Base-by-base conservation (phyloP, 1,284 basidiomycete species). In the Trichosporon coremiiforme region DNA sequence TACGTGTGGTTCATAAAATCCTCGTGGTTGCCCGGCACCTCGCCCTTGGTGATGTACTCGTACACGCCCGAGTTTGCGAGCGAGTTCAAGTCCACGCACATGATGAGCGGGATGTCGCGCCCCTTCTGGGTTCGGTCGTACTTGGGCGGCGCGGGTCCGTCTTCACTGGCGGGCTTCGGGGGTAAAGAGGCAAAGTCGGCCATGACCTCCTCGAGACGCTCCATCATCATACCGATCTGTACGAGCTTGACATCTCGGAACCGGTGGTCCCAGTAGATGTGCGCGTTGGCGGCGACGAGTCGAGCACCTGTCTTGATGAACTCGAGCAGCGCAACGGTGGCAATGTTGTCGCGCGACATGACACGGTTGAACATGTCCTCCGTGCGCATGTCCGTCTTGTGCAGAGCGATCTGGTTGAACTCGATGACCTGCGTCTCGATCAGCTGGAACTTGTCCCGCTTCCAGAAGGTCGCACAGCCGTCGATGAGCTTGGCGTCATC, bases 321-420 rank as follows among this genome's bases (percentile, higher is more conserved):
- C 85, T 99, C 97, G 77, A 99, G 87, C 60, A 94, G 87, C 73
- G 90, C 90, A 65, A 96, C 87, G 72, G 95, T 89, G 47, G 94
- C 95, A 75, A 99, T 94, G 80, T 98, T 91, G 84, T 98, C 97
- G 82, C 95, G 94, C 73, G 92, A 92, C 80, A 98, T 89, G 70
- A 99, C 94, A 66, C 97, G 93, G 81, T 98, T 98, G 88, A 98
- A 99, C 94, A 99, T 96, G 85, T 98, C 96, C 79, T 99, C 95
- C 4, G 95, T 97, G 85, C 96, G 95, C 85, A 98, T 96, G 81
- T 99, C 96, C 57, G 91, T 88, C 66, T 94, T 90, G 79, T 94
- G 91, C 87, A 98, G 92, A 7, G 95, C 95, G 71, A 95, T 88
- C 69, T 93, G 89, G 82, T 91, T 94, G 85, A 96, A 99, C 83